Conservation (phyloP, 2,329 filamentous ascomycete genomes). For the Paraphoma sp. region DNA sequence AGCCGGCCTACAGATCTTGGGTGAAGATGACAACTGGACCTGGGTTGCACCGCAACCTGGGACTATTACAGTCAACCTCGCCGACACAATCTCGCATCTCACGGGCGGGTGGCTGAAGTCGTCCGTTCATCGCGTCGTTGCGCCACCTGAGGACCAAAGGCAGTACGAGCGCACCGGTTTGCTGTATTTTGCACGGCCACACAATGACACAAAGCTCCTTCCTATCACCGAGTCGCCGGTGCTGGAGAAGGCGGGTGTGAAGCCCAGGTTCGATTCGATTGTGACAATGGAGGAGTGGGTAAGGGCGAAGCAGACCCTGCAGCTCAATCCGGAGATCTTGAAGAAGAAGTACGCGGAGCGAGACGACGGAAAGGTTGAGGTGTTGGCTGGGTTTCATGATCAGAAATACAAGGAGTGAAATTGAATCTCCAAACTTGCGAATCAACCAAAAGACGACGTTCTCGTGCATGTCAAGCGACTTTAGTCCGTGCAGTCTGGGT, state of each 20-base stretch:
- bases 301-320: conserved; percentile 31
- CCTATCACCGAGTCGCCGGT: conserved; percentile 48
- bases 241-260: conserved; percentile 42
- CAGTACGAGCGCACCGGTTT: conserved; percentile 58
- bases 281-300: conserved; percentile 49
- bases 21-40: conserved; percentile 49
- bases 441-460: too few relatives aligned
- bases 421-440: too few relatives aligned
- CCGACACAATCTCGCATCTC: conserved; percentile 49
- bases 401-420: conserved; percentile 11
- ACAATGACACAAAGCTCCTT: conserved; percentile 48
- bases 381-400: conserved; percentile 26
- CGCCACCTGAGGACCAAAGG: conserved; percentile 57
- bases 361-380: conserved; percentile 32
- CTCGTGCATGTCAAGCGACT: too few relatives aligned
- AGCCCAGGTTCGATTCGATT: conserved; percentile 47
- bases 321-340: conserved; percentile 31
- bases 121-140: conserved; percentile 58
- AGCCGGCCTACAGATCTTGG: conserved; percentile 62
- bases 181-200: conserved; percentile 58
- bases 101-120: conserved; percentile 55
- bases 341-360: conserved; percentile 31
- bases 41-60: conserved; percentile 50
- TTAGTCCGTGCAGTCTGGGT: too few relatives aligned
- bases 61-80: conserved; percentile 52